phyloP scores from a whole-genome alignment of 2,329 filamentous ascomycete genomes.

The Pseudogymnoascus sp. region DNA sequence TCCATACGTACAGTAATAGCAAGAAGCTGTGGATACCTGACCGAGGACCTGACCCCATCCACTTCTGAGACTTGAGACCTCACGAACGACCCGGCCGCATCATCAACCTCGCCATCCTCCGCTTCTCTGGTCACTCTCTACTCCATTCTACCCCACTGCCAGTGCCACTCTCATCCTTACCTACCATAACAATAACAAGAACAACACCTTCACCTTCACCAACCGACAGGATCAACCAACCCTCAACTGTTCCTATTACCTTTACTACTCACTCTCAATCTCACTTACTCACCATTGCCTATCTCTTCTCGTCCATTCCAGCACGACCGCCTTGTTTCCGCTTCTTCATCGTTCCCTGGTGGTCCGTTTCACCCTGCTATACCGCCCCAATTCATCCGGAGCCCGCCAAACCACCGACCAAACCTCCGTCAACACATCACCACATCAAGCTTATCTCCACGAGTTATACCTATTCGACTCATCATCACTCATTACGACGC shows the following conservation, averaged over 20 bases:
- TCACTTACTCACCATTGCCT: neutral
- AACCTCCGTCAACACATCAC: neutral
- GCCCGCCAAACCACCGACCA: neutral
- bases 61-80: neutral
- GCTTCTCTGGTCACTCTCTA: neutral
- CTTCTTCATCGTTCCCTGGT: neutral
- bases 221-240: neutral
- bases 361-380: neutral
- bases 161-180: no score
- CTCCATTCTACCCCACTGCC: neutral
- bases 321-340: neutral
- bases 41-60: neutral
- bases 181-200: neutral
- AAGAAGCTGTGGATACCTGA: neutral
- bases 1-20: neutral
- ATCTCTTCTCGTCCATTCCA: neutral
- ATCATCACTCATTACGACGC: neutral
- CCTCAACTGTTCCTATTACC: neutral
- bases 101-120: conserved; percentile 4
- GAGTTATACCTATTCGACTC: neutral
- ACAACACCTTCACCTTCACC: neutral
- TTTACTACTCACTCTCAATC: neutral
- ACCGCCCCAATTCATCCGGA: neutral
- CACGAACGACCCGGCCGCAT: neutral
- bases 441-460: neutral